phyloP scores from a whole-genome alignment of 2,329 filamentous ascomycete species.

The Ceratocystis cubensis region DNA sequence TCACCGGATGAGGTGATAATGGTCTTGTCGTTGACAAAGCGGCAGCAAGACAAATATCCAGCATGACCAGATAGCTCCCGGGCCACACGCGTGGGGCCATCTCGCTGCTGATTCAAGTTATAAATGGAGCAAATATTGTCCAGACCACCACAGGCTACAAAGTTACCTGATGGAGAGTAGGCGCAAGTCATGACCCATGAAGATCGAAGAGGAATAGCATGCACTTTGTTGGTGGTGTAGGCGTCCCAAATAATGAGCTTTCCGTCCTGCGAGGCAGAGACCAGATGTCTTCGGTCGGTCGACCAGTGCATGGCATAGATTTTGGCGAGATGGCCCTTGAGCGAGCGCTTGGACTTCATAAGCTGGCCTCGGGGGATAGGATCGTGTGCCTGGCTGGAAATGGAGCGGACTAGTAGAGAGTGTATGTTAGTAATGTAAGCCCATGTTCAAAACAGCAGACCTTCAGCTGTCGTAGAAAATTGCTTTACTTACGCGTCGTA shows the following conservation, averaged over 20 bases:
- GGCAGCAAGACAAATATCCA: conserved; percentile 93
- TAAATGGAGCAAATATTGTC: conserved; percentile 99
- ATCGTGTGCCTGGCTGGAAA: conserved; percentile 86
- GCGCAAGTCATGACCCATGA: conserved; percentile 99
- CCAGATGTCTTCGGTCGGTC: conserved; percentile 89
- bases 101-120: conserved; percentile 85
- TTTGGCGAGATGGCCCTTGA: conserved; percentile 97
- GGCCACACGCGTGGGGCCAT: conserved; percentile 93
- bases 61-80: conserved; percentile 93
- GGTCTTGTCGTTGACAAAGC: conserved; percentile 95
- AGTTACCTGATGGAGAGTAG: conserved; percentile 96
- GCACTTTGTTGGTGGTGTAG: conserved; percentile 98
- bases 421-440: not conserved
- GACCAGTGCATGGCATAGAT: conserved; percentile 99
- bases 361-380: conserved; percentile 76
- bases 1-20: conserved; percentile 97
- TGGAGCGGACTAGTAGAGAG: conserved; percentile 66
- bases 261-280: conserved; percentile 95
- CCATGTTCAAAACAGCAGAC: not conserved
- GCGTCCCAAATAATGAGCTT: conserved; percentile 99
- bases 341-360: conserved; percentile 93
- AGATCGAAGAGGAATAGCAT: conserved; percentile 90
- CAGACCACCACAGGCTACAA: conserved; percentile 92
- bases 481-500: conserved; percentile 71
- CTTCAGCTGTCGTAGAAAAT: not conserved